phyloP scores from a whole-genome alignment of 257 asterid genomes.

The Solanum etuberosum region DNA sequence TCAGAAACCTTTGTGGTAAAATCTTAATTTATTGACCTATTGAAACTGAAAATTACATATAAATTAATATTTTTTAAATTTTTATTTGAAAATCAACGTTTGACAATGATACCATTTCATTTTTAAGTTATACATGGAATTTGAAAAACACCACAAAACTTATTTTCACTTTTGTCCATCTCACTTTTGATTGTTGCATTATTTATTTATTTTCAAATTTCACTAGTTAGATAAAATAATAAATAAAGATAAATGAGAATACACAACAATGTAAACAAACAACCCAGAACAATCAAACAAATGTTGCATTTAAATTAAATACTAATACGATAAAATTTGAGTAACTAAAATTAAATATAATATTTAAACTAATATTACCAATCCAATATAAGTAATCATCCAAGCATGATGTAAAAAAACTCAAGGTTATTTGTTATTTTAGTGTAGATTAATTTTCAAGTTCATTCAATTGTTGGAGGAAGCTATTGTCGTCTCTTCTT shows the following conservation, averaged over 20 bases:
- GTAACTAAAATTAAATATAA: no score
- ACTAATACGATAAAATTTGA: no score
- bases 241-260: background rate
- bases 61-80: background rate
- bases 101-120: background rate
- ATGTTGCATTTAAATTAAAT: no score
- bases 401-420: no score
- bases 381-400: no score
- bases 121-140: background rate
- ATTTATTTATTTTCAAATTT: background rate
- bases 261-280: background rate
- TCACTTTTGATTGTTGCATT: background rate
- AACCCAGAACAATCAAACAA: no score
- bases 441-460: background rate
- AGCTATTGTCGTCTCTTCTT: background rate
- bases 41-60: background rate
- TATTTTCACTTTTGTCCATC: background rate
- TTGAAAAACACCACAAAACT: background rate
- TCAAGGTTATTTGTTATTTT: no score
- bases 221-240: no score
- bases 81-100: background rate
- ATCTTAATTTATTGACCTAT: background rate
- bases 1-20: background rate
- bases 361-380: no score
- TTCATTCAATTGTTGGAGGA: background rate